Base-by-base conservation (phyloP, 2,329 filamentous ascomycete genomes). In the Xylaria sp. region DNA sequence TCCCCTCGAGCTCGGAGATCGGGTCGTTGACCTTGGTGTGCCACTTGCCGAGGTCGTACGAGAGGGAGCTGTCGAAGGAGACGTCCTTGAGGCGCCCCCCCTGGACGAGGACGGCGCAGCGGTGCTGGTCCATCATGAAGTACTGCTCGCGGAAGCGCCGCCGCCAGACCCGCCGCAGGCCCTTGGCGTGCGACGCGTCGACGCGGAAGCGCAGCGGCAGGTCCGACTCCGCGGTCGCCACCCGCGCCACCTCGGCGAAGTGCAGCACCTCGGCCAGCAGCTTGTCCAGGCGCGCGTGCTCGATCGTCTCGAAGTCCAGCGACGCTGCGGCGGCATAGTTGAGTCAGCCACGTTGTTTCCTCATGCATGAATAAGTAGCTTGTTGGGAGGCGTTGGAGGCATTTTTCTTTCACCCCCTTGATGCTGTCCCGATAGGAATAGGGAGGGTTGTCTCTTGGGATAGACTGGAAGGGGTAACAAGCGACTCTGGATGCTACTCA, bases 101-200 rank as follows among this genome's bases (percentile, higher is more conserved):
- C 34, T 63, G 63, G 0, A 71, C 63, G 19, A 81, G 64, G 1
- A 66, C 59, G 4, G 59, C 60, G 37, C 72, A 72, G n/a, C 79
- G 69, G 8, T 69, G 65, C 44, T 79, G 70, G 50, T 81, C 78
- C 21, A 81, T 72, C 54, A 72, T 70, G 54, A 76, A 74, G 50
- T 76, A 80, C 6, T 69, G 62, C n/a, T 75, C 73, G 38, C 71
- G 68, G 59, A 80, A 80, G 4, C 78, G 70, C 7, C 65, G 61
- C 43, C 72, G 65, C 79, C 78, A 82, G 37, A 65, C 56, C n/a
- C 69, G 68, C 54, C 75, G 71, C 43, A 82, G 60, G 37, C 62
- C 66, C 52, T 74, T 71, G 11, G 72, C 77, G 34, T 72, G 64
- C 6, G 66, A 59, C 18, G 70, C 62, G 52, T 76, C 71, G 20